Conservation (phyloP, 2,329 filamentous ascomycete genomes). For the Hypoxylon sp. region DNA sequence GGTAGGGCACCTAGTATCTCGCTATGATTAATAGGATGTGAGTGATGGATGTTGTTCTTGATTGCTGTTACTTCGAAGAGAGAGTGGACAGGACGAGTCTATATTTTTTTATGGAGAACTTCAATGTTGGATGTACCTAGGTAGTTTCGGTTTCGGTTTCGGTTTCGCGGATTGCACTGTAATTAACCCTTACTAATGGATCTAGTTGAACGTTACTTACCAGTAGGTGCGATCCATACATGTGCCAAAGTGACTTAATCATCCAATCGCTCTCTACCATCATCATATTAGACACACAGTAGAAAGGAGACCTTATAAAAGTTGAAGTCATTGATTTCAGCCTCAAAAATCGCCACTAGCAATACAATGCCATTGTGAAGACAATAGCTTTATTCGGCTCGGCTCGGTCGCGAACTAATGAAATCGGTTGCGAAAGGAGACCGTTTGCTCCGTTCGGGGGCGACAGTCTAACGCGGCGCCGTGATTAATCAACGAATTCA, state of each 20-base stretch:
- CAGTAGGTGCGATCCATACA: not conserved
- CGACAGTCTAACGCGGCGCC: slow-evolving; percentile 34
- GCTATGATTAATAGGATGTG: not conserved
- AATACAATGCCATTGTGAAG: not conserved
- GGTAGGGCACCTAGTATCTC: not conserved
- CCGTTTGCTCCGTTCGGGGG: slow-evolving; percentile 21
- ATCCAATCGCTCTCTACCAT: not conserved
- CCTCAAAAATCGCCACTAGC: not conserved
- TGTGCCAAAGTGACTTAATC: no score
- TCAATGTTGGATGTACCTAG: no score
- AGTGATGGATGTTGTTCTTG: not conserved
- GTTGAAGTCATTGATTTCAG: not conserved
- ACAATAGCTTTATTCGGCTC: slow-evolving; percentile 3
- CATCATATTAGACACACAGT: not conserved
- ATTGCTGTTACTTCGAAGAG: not conserved
- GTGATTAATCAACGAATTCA: slow-evolving; percentile 14
- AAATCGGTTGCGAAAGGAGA: slow-evolving; percentile 25
- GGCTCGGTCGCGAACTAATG: slow-evolving; percentile 26
- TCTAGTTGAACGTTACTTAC: no score
- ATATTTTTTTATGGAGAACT: not conserved
- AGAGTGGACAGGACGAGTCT: not conserved
- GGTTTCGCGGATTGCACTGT: not conserved
- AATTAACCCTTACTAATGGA: no score
- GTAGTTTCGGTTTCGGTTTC: no score
- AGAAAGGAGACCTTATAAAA: not conserved